Conservation (phyloP, 2,329 filamentous ascomycete genomes). For the Trichophyton rubrum region DNA sequence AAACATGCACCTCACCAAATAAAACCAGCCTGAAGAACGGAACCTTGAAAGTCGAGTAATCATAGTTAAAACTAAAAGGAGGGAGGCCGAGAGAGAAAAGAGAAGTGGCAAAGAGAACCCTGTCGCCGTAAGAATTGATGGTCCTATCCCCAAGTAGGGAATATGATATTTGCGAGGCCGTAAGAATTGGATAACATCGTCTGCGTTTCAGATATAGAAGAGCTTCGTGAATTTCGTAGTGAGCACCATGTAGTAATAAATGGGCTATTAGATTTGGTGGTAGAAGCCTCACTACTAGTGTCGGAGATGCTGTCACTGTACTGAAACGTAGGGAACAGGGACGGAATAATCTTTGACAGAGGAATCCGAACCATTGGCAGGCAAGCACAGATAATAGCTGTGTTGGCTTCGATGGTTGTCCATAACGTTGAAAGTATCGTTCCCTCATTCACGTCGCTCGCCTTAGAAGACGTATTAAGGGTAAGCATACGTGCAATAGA, state of each 20-base stretch:
- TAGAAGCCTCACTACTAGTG: background rate
- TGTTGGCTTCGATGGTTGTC: slow-evolving; percentile 26
- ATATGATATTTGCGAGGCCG: background rate
- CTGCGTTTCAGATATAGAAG: background rate
- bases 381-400: slow-evolving; percentile 28
- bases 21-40: background rate
- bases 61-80: background rate
- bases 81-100: background rate
- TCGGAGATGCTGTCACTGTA: background rate
- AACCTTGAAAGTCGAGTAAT: background rate
- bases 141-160: background rate
- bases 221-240: background rate
- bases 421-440: slow-evolving; percentile 24
- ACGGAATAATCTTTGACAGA: slow-evolving; percentile 16
- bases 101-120: background rate
- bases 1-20: background rate
- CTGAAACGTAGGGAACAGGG: slow-evolving; percentile 4
- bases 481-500: slow-evolving; percentile 26
- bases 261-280: background rate
- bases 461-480: slow-evolving; percentile 17
- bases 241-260: background rate
- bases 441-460: slow-evolving; percentile 18
- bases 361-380: slow-evolving; percentile 25
- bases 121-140: background rate
- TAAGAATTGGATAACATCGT: background rate